Conservation (phyloP, 208 protist genomes). For the Leishmania braziliensis region DNA sequence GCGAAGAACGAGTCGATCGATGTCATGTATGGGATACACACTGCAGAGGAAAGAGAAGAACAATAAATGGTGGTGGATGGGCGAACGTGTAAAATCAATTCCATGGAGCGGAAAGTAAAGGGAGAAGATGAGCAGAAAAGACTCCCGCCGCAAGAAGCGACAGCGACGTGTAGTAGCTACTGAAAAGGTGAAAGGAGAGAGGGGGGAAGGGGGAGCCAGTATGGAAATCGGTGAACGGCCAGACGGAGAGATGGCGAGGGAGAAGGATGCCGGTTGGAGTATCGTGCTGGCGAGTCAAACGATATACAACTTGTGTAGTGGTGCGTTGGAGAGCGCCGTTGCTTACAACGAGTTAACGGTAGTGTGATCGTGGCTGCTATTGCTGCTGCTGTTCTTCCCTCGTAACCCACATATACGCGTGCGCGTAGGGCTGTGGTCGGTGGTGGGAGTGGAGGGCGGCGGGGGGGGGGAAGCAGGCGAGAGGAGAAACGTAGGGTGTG, state of each 20-base stretch:
- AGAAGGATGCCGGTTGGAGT: neutral
- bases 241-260: neutral
- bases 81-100: neutral
- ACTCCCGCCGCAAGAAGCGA: neutral
- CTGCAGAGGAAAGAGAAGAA: too few species aligned
- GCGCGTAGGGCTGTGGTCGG: neutral
- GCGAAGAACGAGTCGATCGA: too few species aligned
- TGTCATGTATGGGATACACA: too few species aligned
- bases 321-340: neutral
- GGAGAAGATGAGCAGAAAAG: neutral
- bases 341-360: neutral
- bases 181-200: too few species aligned
- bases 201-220: neutral
- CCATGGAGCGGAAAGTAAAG: neutral
- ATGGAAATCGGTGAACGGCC: neutral
- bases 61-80: too few species aligned
- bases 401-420: neutral
- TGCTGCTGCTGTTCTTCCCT: neutral
- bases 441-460: neutral
- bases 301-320: neutral
- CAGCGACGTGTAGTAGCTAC: neutral
- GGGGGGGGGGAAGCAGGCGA: neutral
- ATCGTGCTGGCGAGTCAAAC: neutral
- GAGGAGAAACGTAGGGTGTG: neutral
- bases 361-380: neutral